Base-by-base conservation (phyloP, 192 early-diverging fungal species). In the Entomortierella chlamydospora region DNA sequence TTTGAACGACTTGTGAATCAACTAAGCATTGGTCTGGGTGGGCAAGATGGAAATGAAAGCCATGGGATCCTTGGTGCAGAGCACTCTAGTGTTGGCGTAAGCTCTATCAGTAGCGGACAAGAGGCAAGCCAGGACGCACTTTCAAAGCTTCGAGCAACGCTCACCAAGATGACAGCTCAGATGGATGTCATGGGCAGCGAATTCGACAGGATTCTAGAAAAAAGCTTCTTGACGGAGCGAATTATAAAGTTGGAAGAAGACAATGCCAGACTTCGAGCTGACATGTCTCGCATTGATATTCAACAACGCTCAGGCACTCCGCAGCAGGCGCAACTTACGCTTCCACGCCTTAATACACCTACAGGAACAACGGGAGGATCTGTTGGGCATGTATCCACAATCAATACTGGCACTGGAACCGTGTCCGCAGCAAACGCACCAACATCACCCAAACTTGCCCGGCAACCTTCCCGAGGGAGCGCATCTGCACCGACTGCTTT, bases 101-200 rank as follows among this genome's bases (percentile, higher is more conserved):
- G 63, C 37, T 66, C 68, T 17, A 70, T 70, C 50, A 70, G 61
- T 17, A 56, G 70, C 49, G 57, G 55, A 26, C 68, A 70, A 39
- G 70, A 73, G 20, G 1, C 74, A 34, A 65, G 72, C 49, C 64
- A 63, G 31, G 74, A 83, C 55, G 57, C 66, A 1, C 68, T 81
- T 22, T 68, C 78, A 12, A 66, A 64, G 15, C 68, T 84, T 20
- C 62, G 80, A 15, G 42, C 58, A 1, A 69, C 67, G 9, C 66
- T 81, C 11, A 31, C 70, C 47, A 79, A 67, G 15, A 86, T 85
- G 77, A 81, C 68, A 33, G 61, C 74, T 0, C 82, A 88, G 42
- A 65, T 88, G 47, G 84, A 88, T 33, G 68, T 70, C 1, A 76
- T 88, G 61, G 70, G 72, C 29, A 31, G 64, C 11, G 85, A 88